These are phyloP conservation scores for Kazachstania psychrophila DNA, from an alignment of 805 yeast species.

Conservation along the genomic window DNA sequence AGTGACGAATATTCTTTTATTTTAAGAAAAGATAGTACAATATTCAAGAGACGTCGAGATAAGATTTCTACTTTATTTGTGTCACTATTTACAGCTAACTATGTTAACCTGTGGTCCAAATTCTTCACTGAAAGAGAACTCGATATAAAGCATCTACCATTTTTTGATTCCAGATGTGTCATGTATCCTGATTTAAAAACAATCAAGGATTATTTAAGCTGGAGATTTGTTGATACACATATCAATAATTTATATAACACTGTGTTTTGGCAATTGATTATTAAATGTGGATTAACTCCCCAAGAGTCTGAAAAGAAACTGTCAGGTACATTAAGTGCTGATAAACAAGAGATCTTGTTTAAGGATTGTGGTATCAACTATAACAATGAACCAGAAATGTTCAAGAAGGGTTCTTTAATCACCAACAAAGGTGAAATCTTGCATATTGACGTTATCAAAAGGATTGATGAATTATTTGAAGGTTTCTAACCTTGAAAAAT, in stretches of 20 bases:
- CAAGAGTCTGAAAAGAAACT: slow-evolving; percentile 73
- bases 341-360: slow-evolving; percentile 83
- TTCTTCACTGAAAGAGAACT: slow-evolving; percentile 45
- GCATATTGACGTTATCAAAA: slow-evolving; percentile 34
- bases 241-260: slow-evolving; percentile 92
- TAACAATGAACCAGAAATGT: slow-evolving; percentile 83
- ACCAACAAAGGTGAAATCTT: slow-evolving; percentile 46
- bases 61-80: slow-evolving; percentile 78
- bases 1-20: slow-evolving; percentile 91
- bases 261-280: slow-evolving; percentile 78
- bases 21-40: slow-evolving; percentile 47
- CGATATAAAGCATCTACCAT: slow-evolving; percentile 52
- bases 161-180: slow-evolving; percentile 88
- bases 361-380: slow-evolving; percentile 74
- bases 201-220: slow-evolving; percentile 73
- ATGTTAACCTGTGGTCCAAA: slow-evolving; percentile 56
- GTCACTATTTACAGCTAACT: slow-evolving; percentile 70
- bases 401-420: slow-evolving; percentile 60
- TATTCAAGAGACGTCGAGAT: slow-evolving; percentile 74
- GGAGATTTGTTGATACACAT: slow-evolving; percentile 97
- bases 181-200: slow-evolving; percentile 56
- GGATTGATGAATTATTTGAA: slow-evolving; percentile 31
- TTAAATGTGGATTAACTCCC: slow-evolving; percentile 57
- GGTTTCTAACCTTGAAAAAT: slow-evolving; percentile 15
- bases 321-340: slow-evolving; percentile 69